Conservation (phyloP, 371 early-diverging fungal genomes). For the Rhizomucor miehei region DNA sequence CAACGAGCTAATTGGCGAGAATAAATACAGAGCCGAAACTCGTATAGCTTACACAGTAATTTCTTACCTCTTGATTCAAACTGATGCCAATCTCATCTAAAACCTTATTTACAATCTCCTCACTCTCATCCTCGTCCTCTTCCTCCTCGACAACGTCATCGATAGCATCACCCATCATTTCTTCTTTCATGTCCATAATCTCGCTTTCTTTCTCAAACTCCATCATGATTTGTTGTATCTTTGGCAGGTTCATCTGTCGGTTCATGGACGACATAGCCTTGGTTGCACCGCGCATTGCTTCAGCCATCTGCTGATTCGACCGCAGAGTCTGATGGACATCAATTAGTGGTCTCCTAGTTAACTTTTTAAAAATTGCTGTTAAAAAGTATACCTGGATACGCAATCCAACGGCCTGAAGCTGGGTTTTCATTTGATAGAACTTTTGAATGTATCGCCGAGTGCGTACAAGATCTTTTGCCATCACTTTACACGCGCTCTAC, state of each 20-base stretch:
- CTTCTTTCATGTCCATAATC: conserved; percentile 98
- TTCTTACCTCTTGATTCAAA: conserved; percentile 57
- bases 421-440: conserved; percentile 94
- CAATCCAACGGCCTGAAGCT: conserved; percentile 90
- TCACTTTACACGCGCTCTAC: conserved; percentile 87
- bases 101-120: conserved; percentile 89
- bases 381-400: conserved; percentile 90
- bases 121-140: conserved; percentile 88
- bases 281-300: conserved; percentile 94
- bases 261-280: conserved; percentile 98
- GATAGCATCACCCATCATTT: conserved; percentile 97
- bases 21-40: not conserved
- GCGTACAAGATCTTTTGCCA: conserved; percentile 97
- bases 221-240: conserved; percentile 94
- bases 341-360: too few relatives aligned
- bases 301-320: conserved; percentile 94
- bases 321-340: conserved; percentile 65
- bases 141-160: conserved; percentile 95
- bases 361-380: not conserved
- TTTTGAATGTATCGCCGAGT: conserved; percentile 92
- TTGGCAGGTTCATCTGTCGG: conserved; percentile 87
- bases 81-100: conserved; percentile 94
- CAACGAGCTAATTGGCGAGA: conserved; percentile 45
- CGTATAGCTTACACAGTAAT: not conserved
- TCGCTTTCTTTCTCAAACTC: conserved; percentile 95